Evolutionary conservation across 1,139 yeast species (phyloP).

Genomic region (Pichia sp.): DNA sequence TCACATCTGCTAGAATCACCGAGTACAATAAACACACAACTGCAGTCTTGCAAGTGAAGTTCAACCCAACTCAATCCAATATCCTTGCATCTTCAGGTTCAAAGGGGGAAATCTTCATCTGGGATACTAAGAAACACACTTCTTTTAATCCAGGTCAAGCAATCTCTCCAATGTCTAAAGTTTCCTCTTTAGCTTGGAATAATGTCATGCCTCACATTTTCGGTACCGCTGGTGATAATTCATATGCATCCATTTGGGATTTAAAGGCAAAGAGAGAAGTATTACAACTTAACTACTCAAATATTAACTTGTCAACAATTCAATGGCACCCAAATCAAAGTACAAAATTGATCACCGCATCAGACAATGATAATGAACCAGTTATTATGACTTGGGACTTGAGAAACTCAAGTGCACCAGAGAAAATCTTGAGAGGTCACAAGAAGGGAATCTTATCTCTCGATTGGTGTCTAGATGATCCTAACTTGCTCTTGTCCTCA

Average conservation of each 20-base stretch:
- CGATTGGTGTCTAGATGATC: conserved; percentile 91
- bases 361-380: conserved; percentile 76
- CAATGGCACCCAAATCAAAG: conserved; percentile 85
- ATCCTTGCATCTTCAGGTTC: conserved; percentile 83
- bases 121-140: conserved; percentile 69
- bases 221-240: conserved; percentile 79
- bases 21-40: conserved; percentile 59
- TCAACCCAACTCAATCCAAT: conserved; percentile 68
- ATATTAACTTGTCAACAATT: conserved; percentile 61
- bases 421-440: conserved; percentile 69
- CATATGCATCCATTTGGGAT: conserved; percentile 93
- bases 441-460: conserved; percentile 80
- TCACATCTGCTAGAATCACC: conserved; percentile 37
- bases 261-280: conserved; percentile 83
- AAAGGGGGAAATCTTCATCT: conserved; percentile 77
- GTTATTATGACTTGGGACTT: conserved; percentile 88
- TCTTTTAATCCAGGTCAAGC: conserved; percentile 75
- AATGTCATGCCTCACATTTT: conserved; percentile 76
- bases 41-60: conserved; percentile 65
- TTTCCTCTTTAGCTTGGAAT: conserved; percentile 87
- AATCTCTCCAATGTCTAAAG: conserved; percentile 75
- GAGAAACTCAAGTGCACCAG: conserved; percentile 88
- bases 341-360: conserved; percentile 82
- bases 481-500: conserved; percentile 69
- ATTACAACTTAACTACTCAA: conserved; percentile 64